Conservation (phyloP, 1,139 yeast species). For the Hyphopichia burtonii region DNA sequence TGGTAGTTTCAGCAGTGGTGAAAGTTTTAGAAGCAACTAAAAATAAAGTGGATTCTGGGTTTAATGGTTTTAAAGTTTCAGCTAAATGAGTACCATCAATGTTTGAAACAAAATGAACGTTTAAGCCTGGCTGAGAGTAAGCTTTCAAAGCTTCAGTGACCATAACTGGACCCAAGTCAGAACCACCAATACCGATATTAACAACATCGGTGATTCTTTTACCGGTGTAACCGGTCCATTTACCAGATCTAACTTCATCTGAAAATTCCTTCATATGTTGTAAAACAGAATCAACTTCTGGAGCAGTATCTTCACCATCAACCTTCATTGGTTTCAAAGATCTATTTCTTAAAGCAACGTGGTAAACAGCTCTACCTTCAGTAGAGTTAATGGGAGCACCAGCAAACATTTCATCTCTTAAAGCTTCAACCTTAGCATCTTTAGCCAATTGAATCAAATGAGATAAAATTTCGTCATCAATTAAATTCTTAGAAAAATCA, state of each 20-base stretch:
- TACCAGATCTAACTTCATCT: slow-evolving; percentile 83
- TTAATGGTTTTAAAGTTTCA: slow-evolving; percentile 73
- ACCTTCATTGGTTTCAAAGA: slow-evolving; percentile 78
- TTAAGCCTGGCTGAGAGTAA: slow-evolving; percentile 72
- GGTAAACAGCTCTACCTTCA: slow-evolving; percentile 95
- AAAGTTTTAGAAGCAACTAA: slow-evolving; percentile 96
- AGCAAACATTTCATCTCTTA: slow-evolving; percentile 87
- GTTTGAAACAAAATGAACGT: slow-evolving; percentile 92
- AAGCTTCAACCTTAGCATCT: slow-evolving; percentile 82
- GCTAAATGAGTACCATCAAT: slow-evolving; percentile 98
- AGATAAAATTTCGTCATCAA: slow-evolving; percentile 76
- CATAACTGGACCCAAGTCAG: slow-evolving; percentile 99
- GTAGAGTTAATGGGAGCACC: slow-evolving; percentile 95
- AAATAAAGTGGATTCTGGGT: slow-evolving; percentile 92
- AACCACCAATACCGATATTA: slow-evolving; percentile 98
- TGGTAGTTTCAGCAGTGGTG: slow-evolving; percentile 97
- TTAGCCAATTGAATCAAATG: slow-evolving; percentile 76
- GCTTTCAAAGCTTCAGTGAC: slow-evolving; percentile 96
- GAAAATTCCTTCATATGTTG: slow-evolving; percentile 96
- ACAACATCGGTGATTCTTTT: slow-evolving; percentile 90
- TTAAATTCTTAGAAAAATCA: slow-evolving; percentile 91
- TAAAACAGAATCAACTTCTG: slow-evolving; percentile 86
- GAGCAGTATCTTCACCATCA: slow-evolving; percentile 84
- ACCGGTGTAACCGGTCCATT: slow-evolving; percentile 97
- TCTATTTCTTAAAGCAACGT: slow-evolving; percentile 93